phyloP scores from a whole-genome alignment of 805 yeast genomes.

The Wickerhamomyces silvicola region DNA sequence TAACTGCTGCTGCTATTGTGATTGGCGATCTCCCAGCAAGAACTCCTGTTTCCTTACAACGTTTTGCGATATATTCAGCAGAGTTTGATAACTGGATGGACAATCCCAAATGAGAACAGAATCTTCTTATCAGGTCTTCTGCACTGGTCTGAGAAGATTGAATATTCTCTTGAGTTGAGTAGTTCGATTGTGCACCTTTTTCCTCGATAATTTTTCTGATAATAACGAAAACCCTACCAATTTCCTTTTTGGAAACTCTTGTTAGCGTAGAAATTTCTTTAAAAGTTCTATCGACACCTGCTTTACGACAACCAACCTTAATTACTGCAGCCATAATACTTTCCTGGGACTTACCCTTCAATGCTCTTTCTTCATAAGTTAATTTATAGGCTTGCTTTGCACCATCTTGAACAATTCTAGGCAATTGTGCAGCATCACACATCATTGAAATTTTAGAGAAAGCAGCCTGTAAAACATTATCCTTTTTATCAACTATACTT shows the following conservation, averaged over 20 bases:
- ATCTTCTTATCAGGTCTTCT: conserved; percentile 90
- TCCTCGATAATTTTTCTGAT: conserved; percentile 63
- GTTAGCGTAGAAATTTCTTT: conserved; percentile 95
- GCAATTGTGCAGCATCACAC: conserved; percentile 95
- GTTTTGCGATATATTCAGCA: conserved; percentile 87
- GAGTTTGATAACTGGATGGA: conserved; percentile 80
- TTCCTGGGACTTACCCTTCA: conserved; percentile 89
- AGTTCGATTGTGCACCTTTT: conserved; percentile 24
- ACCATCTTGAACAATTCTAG: conserved; percentile 93
- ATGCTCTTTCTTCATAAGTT: conserved; percentile 77
- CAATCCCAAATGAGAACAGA: conserved; percentile 91
- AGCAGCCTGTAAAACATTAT: conserved; percentile 81
- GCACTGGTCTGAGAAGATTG: conserved; percentile 84
- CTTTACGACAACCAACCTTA: conserved; percentile 88
- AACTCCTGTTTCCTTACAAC: conserved; percentile 86
- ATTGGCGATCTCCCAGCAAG: conserved; percentile 96
- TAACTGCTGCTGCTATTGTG: conserved; percentile 95
- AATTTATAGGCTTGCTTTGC: conserved; percentile 94
- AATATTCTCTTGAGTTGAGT: conserved; percentile 33
- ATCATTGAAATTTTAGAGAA: conserved; percentile 87
- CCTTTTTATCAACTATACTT: conserved; percentile 79
- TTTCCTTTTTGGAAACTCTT: conserved; percentile 88
- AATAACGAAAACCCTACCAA: conserved; percentile 83
- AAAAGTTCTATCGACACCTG: conserved; percentile 89
- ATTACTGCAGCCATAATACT: conserved; percentile 96